phyloP scores from a whole-genome alignment of 1,284 basidiomycete genomes.

The Mycosarcoma maydis region DNA sequence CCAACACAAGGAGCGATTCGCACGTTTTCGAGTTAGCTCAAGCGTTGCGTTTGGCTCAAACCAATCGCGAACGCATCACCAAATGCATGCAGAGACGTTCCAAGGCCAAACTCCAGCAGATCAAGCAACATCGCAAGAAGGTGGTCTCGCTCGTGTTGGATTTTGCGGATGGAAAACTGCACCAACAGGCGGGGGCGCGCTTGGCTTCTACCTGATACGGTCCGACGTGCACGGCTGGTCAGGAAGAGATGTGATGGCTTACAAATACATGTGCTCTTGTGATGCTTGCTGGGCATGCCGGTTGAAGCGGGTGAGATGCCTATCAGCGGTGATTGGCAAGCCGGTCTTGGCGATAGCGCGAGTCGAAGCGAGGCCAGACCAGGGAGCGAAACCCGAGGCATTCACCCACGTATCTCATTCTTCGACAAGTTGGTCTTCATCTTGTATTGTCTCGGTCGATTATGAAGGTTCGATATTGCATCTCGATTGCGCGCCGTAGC shows the following conservation, averaged over 20 bases:
- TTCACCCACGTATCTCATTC: no score
- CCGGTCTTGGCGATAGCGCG: no score
- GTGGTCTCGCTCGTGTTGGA: slow-evolving; percentile 27
- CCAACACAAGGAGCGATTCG: background rate
- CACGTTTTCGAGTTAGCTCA: slow-evolving; percentile 18
- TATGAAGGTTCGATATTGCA: no score
- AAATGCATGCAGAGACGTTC: background rate
- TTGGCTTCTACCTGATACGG: no score
- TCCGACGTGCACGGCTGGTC: no score
- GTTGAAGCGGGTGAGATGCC: background rate
- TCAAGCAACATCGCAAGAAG: slow-evolving; percentile 27
- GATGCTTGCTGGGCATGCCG: background rate
- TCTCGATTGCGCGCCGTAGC: no score
- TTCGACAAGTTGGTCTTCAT: no score
- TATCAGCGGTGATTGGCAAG: background rate
- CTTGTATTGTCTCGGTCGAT: no score
- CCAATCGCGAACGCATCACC: slow-evolving; percentile 9
- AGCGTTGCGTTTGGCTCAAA: slow-evolving; percentile 1
- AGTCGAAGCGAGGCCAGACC: no score
- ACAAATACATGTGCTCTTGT: background rate
- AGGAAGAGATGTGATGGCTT: background rate
- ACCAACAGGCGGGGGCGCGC: slow-evolving; percentile 13
- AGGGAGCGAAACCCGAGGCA: no score
- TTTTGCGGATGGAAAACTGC: slow-evolving; percentile 30
- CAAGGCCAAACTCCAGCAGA: background rate